Evolutionary conservation across 176 grass and related monocot genomes (phyloP), one percentile per base, ranked within the genome.

Genomic region (Carex scoparia): DNA sequence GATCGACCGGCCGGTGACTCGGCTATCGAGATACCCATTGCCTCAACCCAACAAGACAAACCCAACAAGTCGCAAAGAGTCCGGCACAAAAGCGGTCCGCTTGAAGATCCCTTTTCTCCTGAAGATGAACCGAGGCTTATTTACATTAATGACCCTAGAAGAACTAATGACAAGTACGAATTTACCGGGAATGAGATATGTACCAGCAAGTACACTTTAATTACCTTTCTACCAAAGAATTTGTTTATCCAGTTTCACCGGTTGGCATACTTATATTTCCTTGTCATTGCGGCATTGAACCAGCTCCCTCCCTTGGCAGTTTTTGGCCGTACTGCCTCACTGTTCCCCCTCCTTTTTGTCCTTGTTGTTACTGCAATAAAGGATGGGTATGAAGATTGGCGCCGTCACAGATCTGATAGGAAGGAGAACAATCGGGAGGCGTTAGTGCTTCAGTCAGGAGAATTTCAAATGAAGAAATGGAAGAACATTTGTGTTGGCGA

Each of bases 311-410:
- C 97, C 80, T 86, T 99, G 81, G 97, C 97, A 79, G 97, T 99
- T 49, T 99, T 99, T 91, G 97, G 97, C 79, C 93, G 97, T 79
- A 99, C 97, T 28, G 97, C 93, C 56, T 99, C 97, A 67, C 89
- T 99, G 67, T 99, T 99, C 55, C 97, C 97, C 3, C 91, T 99
- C 7, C 88, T 99, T 31, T 99, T 99, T 84, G 97, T 99, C 70
- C 88, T 99, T 48, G 85, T 99, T 86, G 93, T 99, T 81, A 99
- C 97, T 88, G 97, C 97, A 82, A 95, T 99, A 83, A 99, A 99
- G 86, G 97, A 99, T 87, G 97, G 97, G 18, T 99, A 99, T 79
- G 97, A 99, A 91, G 97, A 99, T 60, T 96, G 93, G 97, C 88
- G 97, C 56, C 87, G 97, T 44, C 93, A 99, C 84, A 94, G 93